Evolutionary conservation across 768 basidiomycete species (phyloP), one percentile per base, ranked within the genome.

Genomic region (Postia placenta): DNA sequence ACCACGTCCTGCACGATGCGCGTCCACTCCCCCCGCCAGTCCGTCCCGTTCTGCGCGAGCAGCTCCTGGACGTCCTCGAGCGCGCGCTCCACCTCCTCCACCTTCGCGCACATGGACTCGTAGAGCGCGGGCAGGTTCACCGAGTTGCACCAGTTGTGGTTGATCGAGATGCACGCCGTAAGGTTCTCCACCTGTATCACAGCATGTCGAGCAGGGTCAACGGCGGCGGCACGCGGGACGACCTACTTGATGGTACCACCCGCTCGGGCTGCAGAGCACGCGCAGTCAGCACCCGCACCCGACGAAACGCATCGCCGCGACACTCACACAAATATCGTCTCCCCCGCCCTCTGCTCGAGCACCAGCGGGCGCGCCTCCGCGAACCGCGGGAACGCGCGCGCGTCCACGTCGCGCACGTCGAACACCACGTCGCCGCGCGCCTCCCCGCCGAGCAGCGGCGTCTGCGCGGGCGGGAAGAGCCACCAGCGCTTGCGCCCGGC

Each of bases 61-160:
- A 62, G 52, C 22, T 64, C 53, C 2, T 45, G 52, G 14, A 64
- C 61, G 33, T 64, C 63, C 11, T 60, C 57, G n/a, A 64, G 55
- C 3, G 59, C 59, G 20, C 47, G 30, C 52, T 64, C 63, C 35
- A 64, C 63, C 26, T 61, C 61, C 7, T 41, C 44, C 11, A 64
- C 59, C 42, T 61, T 61, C 22, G 56, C 56, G 45, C 63, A 62
- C 56, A 64, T 64, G 0, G 63, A 59, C 1, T 35, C 38, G 47
- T 64, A 64, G 12, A 64, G 52, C 20, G 56, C 50, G 5, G 59
- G 63, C 1, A 64, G 54, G 45, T 60, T 62, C 24, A 58, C 55
- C 7, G 63, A 49, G 59, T 64, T 64, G 55, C 59, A 64, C 63
- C 63, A 64, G 48, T 64, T 64, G 56, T 64, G 63, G 45, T 64